Conservation (phyloP, 1,284 basidiomycete genomes). For the Blastosporella zonata region DNA sequence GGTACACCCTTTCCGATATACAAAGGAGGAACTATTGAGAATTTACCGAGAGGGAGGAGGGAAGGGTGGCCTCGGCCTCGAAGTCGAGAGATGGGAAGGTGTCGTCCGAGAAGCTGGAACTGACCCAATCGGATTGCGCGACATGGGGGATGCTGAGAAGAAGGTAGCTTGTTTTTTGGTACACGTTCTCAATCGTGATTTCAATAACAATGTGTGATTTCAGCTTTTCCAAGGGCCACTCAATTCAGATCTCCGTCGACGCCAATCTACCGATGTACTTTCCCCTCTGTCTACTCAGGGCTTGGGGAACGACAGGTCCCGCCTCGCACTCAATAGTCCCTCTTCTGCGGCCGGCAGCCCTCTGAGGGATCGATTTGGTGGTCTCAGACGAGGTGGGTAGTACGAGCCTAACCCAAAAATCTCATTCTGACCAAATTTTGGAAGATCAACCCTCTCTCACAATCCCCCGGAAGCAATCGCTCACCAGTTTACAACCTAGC, state of each 20-base stretch:
- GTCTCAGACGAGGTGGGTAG: constrained; percentile 58
- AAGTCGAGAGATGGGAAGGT: constrained; percentile 84
- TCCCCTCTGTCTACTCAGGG: constrained; percentile 51
- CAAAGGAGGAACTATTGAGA: constrained; percentile 79
- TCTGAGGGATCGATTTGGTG: constrained; percentile 63
- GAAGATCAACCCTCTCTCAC: constrained; percentile 31
- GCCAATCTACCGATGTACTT: constrained; percentile 71
- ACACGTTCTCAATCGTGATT: constrained; percentile 17
- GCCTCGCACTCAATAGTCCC: constrained; percentile 46
- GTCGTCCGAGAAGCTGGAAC: constrained; percentile 73
- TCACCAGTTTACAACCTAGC: constrained; percentile 55
- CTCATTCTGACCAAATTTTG: constrained; percentile 10
- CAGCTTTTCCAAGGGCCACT: constrained; percentile 72
- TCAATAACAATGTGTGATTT: constrained; percentile 15
- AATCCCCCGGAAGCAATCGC: constrained; percentile 66
- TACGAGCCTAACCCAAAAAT: not conserved
- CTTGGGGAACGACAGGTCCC: constrained; percentile 52
- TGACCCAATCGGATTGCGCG: constrained; percentile 76
- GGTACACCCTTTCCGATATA: constrained; percentile 79
- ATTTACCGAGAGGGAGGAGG: constrained; percentile 82
- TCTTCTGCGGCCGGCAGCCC: constrained; percentile 49
- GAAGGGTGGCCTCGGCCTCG: constrained; percentile 71
- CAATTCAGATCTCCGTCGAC: constrained; percentile 78
- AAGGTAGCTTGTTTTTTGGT: constrained; percentile 56
- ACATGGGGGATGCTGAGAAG: constrained; percentile 81